These are phyloP conservation scores for Crassisporium funariophilum DNA, from an alignment of 768 basidiomycete species.

Conservation along the genomic window DNA sequence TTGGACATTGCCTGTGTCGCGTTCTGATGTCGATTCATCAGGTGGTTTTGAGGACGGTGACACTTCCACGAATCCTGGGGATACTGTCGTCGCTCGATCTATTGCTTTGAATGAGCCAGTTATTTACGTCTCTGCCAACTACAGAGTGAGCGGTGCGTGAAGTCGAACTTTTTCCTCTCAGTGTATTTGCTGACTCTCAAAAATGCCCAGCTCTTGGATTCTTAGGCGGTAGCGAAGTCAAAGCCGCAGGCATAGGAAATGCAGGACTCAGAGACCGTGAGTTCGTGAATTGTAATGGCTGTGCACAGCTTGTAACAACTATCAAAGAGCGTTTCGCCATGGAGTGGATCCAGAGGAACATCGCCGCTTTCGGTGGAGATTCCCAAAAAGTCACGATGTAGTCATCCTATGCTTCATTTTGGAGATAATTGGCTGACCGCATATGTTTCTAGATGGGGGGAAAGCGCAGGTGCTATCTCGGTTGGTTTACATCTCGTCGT, in stretches of 20 bases:
- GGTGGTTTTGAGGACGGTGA: constrained; percentile 38
- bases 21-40: constrained; percentile 8
- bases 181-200: neutral
- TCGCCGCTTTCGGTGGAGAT: constrained; percentile 55
- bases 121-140: constrained; percentile 39
- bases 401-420: constrained; percentile 2
- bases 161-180: neutral
- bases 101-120: constrained; percentile 32
- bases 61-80: constrained; percentile 21
- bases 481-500: constrained; percentile 17
- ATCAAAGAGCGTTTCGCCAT: constrained; percentile 45
- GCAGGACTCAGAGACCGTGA: constrained; percentile 53
- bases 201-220: constrained; percentile 44
- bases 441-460: constrained; percentile 19
- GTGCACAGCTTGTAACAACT: neutral
- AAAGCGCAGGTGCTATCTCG: constrained; percentile 24
- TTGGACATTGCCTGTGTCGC: neutral
- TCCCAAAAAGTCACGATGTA: constrained; percentile 43
- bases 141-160: neutral
- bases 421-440: neutral
- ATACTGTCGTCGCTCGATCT: constrained; percentile 32
- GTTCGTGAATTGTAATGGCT: constrained; percentile 10
- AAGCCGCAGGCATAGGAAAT: constrained; percentile 45
- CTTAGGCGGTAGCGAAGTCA: constrained; percentile 40
- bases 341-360: constrained; percentile 56